Base-by-base conservation (phyloP, 331 rosid genomes). In the Prunus yedoensis region DNA sequence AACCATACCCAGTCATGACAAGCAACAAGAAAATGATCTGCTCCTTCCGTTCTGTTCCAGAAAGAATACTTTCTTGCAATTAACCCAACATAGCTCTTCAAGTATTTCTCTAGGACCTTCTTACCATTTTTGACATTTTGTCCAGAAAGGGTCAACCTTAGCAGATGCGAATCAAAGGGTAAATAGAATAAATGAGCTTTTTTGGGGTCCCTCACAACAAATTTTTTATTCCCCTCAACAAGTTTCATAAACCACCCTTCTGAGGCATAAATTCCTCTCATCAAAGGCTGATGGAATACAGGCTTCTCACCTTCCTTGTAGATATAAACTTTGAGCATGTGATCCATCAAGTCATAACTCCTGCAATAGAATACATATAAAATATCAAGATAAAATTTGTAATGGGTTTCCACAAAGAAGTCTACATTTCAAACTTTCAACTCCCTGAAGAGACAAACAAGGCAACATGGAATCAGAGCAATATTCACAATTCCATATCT, bases 231-330 rank as follows among this genome's bases (percentile, higher is more conserved):
- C 61, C 83, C 78, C 70, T 91, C 90, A 74, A 90, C 82, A 75
- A 89, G 79, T 79, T 90, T 93, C 96, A 90, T 89, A 84, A 93
- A 93, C 98, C 96, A 90, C 11, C 98, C 96, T 77, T 93, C 96
- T 2, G 98, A 90, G 68, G 97, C 98, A 81, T 94, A 94, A 69
- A 94, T 52, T 59, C 98, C 98, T 69, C 89, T 87, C 93, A 85
- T 83, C 79, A 61, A 72, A 27, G 98, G 94, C 84, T 87, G 90
- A 84, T 93, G 98, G 77, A 88, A 93, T 77, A 88, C 64, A 2
- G 98, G 97, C 77, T 84, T 91, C 68, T 86, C 87, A 63, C 98
- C 98, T 78, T 91, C 98, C 71, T 70, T 87, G 67, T 91, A 93
- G 77, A 91, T 54, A 74, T 89, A 93, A 21, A 93, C 87, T 87